These are phyloP conservation scores for Alternaria novae-zelandiae DNA, from an alignment of 2,329 filamentous ascomycete species.

Conservation along the genomic window DNA sequence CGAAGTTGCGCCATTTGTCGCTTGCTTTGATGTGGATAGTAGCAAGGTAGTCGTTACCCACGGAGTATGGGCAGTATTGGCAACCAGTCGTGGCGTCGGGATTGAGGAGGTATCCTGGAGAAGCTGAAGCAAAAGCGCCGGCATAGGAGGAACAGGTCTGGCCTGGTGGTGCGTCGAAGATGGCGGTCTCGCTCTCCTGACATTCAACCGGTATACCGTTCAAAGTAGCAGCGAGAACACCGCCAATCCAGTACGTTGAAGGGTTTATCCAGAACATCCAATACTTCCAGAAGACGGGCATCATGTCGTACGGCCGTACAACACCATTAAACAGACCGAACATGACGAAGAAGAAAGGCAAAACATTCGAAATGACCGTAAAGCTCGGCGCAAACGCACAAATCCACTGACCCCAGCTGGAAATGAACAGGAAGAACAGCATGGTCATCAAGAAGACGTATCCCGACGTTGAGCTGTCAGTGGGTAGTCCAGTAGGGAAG, in stretches of 20 bases:
- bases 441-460: constrained; percentile 81
- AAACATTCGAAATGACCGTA: constrained; percentile 74
- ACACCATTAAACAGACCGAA: constrained; percentile 80
- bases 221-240: constrained; percentile 70
- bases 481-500: constrained; percentile 73
- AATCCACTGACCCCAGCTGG: constrained; percentile 83
- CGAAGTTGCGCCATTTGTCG: constrained; percentile 76
- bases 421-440: constrained; percentile 78
- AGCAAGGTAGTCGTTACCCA: constrained; percentile 70
- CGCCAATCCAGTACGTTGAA: constrained; percentile 74
- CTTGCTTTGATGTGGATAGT: constrained; percentile 61
- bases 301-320: constrained; percentile 68
- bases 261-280: constrained; percentile 76
- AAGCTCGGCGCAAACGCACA: constrained; percentile 80
- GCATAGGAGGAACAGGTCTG: constrained; percentile 72
- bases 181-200: constrained; percentile 62
- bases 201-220: constrained; percentile 55
- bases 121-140: constrained; percentile 61
- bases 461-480: constrained; percentile 68
- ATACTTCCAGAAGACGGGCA: constrained; percentile 75
- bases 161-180: constrained; percentile 69
- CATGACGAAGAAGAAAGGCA: constrained; percentile 84
- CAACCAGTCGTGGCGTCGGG: constrained; percentile 64
- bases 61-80: constrained; percentile 71
- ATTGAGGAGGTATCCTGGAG: constrained; percentile 69